Percentiles rank a stretch among this genome's conserved stretches.
These are phyloP conservation scores for Suillus americanus DNA, from an alignment of 768 basidiomycete genomes.

Conservation along the genomic window DNA sequence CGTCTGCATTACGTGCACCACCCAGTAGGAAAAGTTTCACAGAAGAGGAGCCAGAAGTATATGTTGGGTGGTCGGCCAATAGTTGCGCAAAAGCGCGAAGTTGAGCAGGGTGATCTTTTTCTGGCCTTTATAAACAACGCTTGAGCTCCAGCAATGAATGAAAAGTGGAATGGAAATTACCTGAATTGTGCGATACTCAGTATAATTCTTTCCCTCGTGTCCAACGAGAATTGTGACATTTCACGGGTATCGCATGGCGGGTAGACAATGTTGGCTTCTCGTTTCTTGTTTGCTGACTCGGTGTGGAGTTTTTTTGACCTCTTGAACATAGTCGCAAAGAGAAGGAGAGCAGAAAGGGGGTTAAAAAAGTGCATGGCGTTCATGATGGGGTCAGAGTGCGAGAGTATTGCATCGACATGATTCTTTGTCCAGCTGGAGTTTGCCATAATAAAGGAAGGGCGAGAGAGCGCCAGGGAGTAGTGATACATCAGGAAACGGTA, in stretches of 20 bases:
- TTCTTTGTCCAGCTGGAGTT: slow-evolving; percentile 94
- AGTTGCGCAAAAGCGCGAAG: slow-evolving; percentile 66
- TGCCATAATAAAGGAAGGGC: slow-evolving; percentile 81
- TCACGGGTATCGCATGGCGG: slow-evolving; percentile 89
- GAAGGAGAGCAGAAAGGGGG: slow-evolving; percentile 40
- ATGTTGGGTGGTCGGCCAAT: slow-evolving; percentile 58
- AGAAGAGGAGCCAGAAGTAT: slow-evolving; percentile 28
- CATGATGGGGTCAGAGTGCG: slow-evolving; percentile 50
- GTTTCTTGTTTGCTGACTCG: slow-evolving; percentile 89
- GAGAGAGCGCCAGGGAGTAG: slow-evolving; percentile 73
- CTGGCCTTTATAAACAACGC: slow-evolving; percentile 55
- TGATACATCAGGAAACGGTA: slow-evolving; percentile 86
- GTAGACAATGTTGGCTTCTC: slow-evolving; percentile 65
- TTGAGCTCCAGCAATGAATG: neutral
- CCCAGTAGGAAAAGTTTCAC: slow-evolving; percentile 79
- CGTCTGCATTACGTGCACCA: slow-evolving; percentile 77
- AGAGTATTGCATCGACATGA: slow-evolving; percentile 77
- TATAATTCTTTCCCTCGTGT: slow-evolving; percentile 59
- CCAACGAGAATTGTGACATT: slow-evolving; percentile 57
- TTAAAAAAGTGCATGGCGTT: slow-evolving; percentile 42
- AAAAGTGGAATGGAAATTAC: slow-evolving; percentile 38
- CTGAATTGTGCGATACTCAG: slow-evolving; percentile 93
- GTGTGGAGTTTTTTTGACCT: slow-evolving; percentile 31
- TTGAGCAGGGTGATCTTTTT: slow-evolving; percentile 90
- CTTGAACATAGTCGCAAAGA: slow-evolving; percentile 18